A percentile compares a stretch with the other conserved stretches of the same genome.
phyloP scores from a whole-genome alignment of 805 yeast species.

The Myxozyma melibiosi region DNA sequence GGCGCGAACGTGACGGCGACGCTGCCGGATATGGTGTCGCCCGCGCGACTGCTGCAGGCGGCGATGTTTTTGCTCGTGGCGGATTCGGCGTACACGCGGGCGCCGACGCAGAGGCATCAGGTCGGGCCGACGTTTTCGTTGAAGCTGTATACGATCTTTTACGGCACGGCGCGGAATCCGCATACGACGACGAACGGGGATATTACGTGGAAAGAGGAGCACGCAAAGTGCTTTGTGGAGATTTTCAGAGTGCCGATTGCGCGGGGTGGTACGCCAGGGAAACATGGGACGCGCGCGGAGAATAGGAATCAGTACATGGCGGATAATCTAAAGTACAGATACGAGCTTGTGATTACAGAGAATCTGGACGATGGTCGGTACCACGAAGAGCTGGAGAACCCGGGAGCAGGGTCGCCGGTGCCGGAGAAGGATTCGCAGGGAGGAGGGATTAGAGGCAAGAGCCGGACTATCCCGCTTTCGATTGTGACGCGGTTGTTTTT shows the following conservation, averaged over 20 bases:
- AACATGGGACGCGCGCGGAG: constrained; percentile 6
- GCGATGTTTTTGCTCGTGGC: constrained; percentile 50
- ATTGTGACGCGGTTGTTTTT: constrained; percentile 59
- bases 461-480: constrained; percentile 45
- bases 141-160: constrained; percentile 61
- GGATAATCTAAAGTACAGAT: constrained; percentile 41
- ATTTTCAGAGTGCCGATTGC: constrained; percentile 42
- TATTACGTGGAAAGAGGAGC: constrained; percentile 74
- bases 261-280: neutral
- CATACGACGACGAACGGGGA: constrained; percentile 50
- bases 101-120: constrained; percentile 35
- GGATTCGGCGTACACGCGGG: constrained; percentile 40
- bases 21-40: constrained; percentile 58
- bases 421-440: neutral
- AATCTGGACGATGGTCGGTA: constrained; percentile 70
- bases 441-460: constrained; percentile 32
- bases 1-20: constrained; percentile 61
- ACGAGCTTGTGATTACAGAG: constrained; percentile 55
- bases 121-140: constrained; percentile 66
- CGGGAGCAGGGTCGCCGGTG: constrained; percentile 44
- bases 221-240: constrained; percentile 55
- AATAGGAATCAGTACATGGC: neutral
- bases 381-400: constrained; percentile 59
- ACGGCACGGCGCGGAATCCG: constrained; percentile 47
- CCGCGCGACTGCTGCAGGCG: constrained; percentile 67